Base-by-base conservation (phyloP, 2,329 filamentous ascomycete species). In the Fonsecaea multimorphosa region DNA sequence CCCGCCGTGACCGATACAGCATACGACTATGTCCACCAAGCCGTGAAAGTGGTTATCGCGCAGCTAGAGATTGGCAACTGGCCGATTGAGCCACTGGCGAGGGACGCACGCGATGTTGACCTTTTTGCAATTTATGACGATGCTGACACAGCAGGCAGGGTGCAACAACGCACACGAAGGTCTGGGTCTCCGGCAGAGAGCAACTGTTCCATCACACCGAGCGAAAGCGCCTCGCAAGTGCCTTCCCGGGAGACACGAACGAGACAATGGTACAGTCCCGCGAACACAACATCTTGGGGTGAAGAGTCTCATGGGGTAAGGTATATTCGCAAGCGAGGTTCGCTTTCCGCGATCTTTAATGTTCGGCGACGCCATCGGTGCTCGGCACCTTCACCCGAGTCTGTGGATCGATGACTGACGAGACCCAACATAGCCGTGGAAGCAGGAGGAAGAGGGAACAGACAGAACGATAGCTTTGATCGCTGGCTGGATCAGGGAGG, bases 61-160 rank as follows among this genome's bases (percentile, higher is more conserved):
- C 34, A 46, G 16, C 9, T 61, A n/a, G 34, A 44, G 14, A 14
- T 11, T 4, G 59, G 34, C 8, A 24, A 19, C n/a, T 19, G 19
- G 8, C 59, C 51, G 14, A 31, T 61, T 14, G 51, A 61, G n/a
- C 51, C 59, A 2, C 11, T 61, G 14, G n/a, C 36, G 14, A 22
- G 22, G 59, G 46, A 55, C 31, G 46, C 16, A 19, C 36, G 19
- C 8, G 14, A 3, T 1, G 11, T 2, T 27, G 44, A 49, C 44
- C 2, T 9, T 27, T 14, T 2, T 5, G 44, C 19, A 24, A 49
- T 3, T 3, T 27, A 24, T 14, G 1, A 3, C 22, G 44, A 49
- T 6, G 44, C 44, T 11, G 19, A 24, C 19, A 3, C 3, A 24
- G 3, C 19, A 49, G 1, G 38, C 38, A 44, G 38, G 16, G 38